Percentiles rank a stretch among this genome's conserved stretches.
Conservation (phyloP, 352 stramenopile genomes). For the Phytophthora constricta region DNA sequence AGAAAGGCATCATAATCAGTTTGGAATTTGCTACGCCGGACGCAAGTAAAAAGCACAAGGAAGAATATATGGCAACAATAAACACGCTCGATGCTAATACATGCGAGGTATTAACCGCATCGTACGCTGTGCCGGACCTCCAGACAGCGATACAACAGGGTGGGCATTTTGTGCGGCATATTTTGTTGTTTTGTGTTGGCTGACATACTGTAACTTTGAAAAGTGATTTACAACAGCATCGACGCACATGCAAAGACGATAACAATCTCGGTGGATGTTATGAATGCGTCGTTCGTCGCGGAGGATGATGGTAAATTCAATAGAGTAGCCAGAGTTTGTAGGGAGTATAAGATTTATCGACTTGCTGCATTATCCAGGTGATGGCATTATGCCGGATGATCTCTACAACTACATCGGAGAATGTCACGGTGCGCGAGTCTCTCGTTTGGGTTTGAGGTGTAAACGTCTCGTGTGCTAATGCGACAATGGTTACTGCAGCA, state of each 20-base stretch:
- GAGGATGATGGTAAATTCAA: slow-evolving; percentile 86
- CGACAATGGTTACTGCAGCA: slow-evolving; percentile 26
- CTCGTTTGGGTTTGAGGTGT: too few relatives aligned
- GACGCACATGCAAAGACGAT: slow-evolving; percentile 66
- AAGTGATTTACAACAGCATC: slow-evolving; percentile 80
- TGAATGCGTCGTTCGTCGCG: slow-evolving; percentile 58
- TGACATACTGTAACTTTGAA: not conserved
- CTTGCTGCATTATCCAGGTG: slow-evolving; percentile 39
- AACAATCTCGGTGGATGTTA: slow-evolving; percentile 49
- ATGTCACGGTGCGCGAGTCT: slow-evolving; percentile 37
- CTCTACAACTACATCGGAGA: slow-evolving; percentile 61
- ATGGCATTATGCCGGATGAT: slow-evolving; percentile 59
- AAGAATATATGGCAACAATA: slow-evolving; percentile 28
- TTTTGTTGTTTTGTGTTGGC: not conserved
- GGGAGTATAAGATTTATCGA: not conserved
- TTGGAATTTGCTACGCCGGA: slow-evolving; percentile 9
- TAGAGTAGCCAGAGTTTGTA: too few relatives aligned
- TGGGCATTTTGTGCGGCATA: slow-evolving; percentile 21
- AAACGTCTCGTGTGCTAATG: not conserved
- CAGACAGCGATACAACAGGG: slow-evolving; percentile 72
- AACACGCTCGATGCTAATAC: slow-evolving; percentile 43
- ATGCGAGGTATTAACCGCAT: slow-evolving; percentile 55
- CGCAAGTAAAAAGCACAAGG: slow-evolving; percentile 2
- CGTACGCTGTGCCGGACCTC: slow-evolving; percentile 67
- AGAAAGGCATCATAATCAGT: slow-evolving; percentile 35